These are phyloP conservation scores for Fibroporia radiculosa DNA, from an alignment of 768 basidiomycete species.

Conservation along the genomic window DNA sequence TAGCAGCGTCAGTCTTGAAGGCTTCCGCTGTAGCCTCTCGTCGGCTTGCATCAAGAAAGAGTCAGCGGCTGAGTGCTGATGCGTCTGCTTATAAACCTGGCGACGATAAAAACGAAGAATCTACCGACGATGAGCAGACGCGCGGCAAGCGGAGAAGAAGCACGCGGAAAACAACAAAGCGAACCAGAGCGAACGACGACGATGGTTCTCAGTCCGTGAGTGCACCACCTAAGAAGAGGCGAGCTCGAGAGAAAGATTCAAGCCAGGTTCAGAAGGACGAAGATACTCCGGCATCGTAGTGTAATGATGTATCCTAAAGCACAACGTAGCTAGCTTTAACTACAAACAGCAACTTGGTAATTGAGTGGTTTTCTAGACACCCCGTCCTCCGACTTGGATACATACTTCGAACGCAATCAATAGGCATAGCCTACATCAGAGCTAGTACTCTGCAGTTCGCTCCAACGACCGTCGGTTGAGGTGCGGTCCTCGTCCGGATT, in stretches of 20 bases:
- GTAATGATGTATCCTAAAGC: too few relatives aligned
- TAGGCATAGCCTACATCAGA: neutral
- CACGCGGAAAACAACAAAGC: conserved; percentile 4
- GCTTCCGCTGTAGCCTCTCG: conserved; percentile 2
- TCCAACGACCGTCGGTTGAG: neutral
- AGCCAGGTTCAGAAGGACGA: too few relatives aligned
- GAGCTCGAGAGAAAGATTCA: neutral
- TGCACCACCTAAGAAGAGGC: neutral
- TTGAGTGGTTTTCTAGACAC: too few relatives aligned
- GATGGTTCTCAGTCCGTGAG: neutral
- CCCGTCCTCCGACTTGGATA: neutral
- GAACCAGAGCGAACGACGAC: neutral
- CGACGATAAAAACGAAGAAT: conserved; percentile 19
- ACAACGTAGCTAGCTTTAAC: too few relatives aligned
- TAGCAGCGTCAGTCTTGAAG: neutral
- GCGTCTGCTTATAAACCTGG: conserved; percentile 31
- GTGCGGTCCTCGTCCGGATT: neutral
- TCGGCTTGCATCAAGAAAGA: conserved; percentile 9
- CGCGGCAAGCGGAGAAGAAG: conserved; percentile 2
- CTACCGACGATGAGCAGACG: conserved; percentile 18
- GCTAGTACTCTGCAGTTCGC: neutral
- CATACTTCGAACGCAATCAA: neutral
- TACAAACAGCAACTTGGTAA: too few relatives aligned
- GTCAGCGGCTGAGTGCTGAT: conserved; percentile 27
- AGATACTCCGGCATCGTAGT: too few relatives aligned